Evolutionary conservation across 2,329 filamentous ascomycete genomes (phyloP), one percentile per base, ranked within the genome.

Genomic region (Cladosporium sp.): DNA sequence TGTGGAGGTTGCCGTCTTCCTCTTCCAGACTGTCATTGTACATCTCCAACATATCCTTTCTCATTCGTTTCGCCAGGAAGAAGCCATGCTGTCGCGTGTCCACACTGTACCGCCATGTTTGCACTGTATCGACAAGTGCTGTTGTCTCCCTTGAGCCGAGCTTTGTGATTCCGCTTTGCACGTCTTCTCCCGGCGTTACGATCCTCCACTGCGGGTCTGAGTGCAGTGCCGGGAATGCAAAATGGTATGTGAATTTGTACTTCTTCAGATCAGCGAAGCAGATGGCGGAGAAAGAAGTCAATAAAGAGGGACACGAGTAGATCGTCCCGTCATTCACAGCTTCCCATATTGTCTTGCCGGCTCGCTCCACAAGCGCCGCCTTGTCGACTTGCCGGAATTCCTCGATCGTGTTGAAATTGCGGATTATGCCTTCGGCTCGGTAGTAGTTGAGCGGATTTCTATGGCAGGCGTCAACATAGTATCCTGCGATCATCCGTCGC

Each of bases 221-320:
- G 67, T 95, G 91, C 42, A 98, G 78, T 13, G 92, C 90, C 1
- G 93, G 93, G 65, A 95, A 98, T 4, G 87, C 92, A 70, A 97
- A 97, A 84, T 95, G 95, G 72, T 97, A 97, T n/a, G 86, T 89
- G 68, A 97, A 96, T 58, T 85, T 89, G 74, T 97, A 97, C 67
- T 95, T 96, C 70, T 98, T 98, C 33, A 98, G 79, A 66, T 98
- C 92, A 57, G 93, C 92, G 68, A 89, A 98, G 13, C 89, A 95
- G 43, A 97, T 82, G 54, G 95, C 83, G 22, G 88, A 80, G 69
- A 96, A 97, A 6, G 89, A 93, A 4, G 89, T 84, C 14, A 98
- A 82, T 2, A 97, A 79, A 4, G 92, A 96, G 2, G 93, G 93
- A 46, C 92, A 88, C 9, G 90, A 93, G 72, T 95, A 97, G 61